Percentiles rank a stretch among this genome's conserved stretches.
phyloP scores from a whole-genome alignment of 352 stramenopile genomes.

The Phytophthora sojae region DNA sequence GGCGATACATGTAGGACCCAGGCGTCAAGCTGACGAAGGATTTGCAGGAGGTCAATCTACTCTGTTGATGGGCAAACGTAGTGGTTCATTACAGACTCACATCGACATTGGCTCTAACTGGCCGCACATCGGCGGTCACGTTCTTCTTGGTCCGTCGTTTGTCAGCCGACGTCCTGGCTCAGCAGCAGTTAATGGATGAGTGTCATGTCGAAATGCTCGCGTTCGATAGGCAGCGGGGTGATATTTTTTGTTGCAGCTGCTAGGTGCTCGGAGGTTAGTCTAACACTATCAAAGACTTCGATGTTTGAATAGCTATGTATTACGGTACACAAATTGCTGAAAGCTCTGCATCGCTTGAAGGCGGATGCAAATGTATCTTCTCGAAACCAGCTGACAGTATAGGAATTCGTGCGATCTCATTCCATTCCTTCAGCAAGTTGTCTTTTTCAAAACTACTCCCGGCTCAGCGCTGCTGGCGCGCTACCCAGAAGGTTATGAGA shows the following conservation, averaged over 20 bases:
- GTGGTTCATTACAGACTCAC: background rate
- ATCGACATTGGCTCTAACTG: background rate
- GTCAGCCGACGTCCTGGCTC: constrained; percentile 17
- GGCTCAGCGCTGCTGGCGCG: background rate
- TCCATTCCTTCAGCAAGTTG: background rate
- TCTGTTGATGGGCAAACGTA: background rate
- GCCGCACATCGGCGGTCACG: background rate
- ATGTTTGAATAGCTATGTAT: background rate
- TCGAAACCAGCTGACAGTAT: background rate
- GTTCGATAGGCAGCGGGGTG: background rate
- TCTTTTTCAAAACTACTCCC: background rate
- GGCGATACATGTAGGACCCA: too few relatives aligned
- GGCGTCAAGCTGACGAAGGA: too few relatives aligned
- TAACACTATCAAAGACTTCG: background rate
- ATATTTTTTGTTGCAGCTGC: background rate
- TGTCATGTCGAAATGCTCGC: constrained; percentile 20
- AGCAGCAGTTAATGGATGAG: constrained; percentile 26
- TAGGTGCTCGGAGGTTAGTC: background rate
- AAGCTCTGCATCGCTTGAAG: background rate
- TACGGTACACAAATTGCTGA: too few relatives aligned
- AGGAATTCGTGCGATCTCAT: background rate
- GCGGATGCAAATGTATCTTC: background rate
- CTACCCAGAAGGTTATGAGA: constrained; percentile 13
- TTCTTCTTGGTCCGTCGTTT: constrained; percentile 4
- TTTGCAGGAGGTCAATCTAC: background rate